Evolutionary conservation across 2,329 filamentous ascomycete genomes (phyloP), one percentile per base, ranked within the genome.

Genomic region (Madurella fahalii): DNA sequence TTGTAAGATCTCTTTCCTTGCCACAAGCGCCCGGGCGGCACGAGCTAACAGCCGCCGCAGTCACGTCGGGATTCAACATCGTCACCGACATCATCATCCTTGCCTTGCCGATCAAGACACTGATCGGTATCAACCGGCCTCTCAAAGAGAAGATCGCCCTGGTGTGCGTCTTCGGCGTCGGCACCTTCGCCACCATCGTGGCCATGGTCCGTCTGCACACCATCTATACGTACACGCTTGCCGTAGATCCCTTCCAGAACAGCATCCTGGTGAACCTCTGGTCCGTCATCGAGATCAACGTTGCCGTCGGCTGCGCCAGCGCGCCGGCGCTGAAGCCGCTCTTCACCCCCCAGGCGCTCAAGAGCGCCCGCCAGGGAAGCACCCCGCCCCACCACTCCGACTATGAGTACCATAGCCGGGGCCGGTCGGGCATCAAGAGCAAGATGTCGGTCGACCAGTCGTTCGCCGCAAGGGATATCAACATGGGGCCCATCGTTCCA

Each of bases 271-370:
- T 74, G 1, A 73, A 74, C 41, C 53, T 77, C 12, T 77, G 77
- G 74, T 74, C 71, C 18, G 70, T 73, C 53, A 71, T 80, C 47
- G 77, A 80, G 58, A 68, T 79, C 55, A 78, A 77, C 52, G 66
- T 73, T 5, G 77, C 72, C n/a, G 74, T 81, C 39, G 64, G 74
- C 31, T 80, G 77, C 58, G 75, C 77, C 17, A 76, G 72, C 8
- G 69, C 77, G 0, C 76, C 78, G 0, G 76, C 77, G 0, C 67
- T 81, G 5, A 79, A 79, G 53, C 77, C 77, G 0, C 61, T 78
- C 4, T 74, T 76, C 56, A 11, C 34, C 40, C 48, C 48, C 7
- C 25, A 50, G 48, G 40, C 48, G 16, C 25, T 25, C 25, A 25
- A 4, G 25, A 25, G 25, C 25, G 25, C 25, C 25, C 25, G 25